phyloP scores from a whole-genome alignment of 2,329 filamentous ascomycete genomes.

The Phialophora chinensis region DNA sequence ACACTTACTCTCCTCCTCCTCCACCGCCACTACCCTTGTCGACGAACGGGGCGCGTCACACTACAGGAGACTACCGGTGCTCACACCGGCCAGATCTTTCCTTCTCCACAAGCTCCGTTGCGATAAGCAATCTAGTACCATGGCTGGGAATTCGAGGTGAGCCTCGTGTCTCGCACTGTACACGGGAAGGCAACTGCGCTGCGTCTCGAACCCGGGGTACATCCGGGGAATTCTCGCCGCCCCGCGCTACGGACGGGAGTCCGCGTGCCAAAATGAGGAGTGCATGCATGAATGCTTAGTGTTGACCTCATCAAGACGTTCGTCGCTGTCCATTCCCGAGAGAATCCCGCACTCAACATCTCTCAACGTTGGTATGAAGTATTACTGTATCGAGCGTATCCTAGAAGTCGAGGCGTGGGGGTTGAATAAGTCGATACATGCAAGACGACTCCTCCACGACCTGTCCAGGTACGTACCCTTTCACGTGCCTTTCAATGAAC shows the following conservation, averaged over 20 bases:
- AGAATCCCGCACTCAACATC: background rate
- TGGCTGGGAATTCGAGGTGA: background rate
- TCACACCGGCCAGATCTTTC: background rate
- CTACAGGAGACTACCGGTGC: background rate
- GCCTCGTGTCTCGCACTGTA: background rate
- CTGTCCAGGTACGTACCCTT: too few relatives aligned
- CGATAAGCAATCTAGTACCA: background rate
- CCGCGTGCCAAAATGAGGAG: background rate
- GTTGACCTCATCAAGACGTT: background rate
- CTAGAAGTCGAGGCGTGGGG: too few relatives aligned
- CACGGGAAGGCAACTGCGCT: background rate
- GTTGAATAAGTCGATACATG: too few relatives aligned
- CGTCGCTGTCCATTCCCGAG: background rate
- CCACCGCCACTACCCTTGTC: background rate
- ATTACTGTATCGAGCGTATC: too few relatives aligned
- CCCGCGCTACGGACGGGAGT: background rate
- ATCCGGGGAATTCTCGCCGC: conserved; percentile 20
- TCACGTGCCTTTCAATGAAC: too few relatives aligned
- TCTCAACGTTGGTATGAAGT: too few relatives aligned
- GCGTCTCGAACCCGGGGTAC: conserved; percentile 6
- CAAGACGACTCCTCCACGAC: too few relatives aligned
- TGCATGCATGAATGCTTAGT: background rate
- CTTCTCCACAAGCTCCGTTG: background rate
- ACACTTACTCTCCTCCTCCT: background rate
- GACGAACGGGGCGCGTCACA: background rate